Evolutionary conservation across 1,139 yeast genomes (phyloP).

Genomic region (Yamadazyma buinensis): DNA sequence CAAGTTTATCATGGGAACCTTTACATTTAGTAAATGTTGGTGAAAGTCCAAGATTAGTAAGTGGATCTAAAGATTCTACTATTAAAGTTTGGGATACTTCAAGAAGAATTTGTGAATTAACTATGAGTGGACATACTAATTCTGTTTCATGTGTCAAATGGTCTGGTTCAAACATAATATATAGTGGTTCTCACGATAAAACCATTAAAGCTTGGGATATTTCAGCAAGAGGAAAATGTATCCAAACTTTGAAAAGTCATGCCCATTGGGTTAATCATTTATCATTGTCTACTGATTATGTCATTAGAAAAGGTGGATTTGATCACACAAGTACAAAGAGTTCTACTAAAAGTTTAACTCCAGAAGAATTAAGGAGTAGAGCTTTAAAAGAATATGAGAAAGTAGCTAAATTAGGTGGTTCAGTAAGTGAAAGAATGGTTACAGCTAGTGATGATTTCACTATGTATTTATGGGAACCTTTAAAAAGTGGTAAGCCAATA

Average conservation of each 20-base stretch:
- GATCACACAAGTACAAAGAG: slow-evolving; percentile 24
- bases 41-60: slow-evolving; percentile 67
- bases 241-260: slow-evolving; percentile 79
- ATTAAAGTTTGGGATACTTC: slow-evolving; percentile 87
- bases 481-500: slow-evolving; percentile 73
- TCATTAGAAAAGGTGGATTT: slow-evolving; percentile 61
- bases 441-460: slow-evolving; percentile 98
- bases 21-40: slow-evolving; percentile 71
- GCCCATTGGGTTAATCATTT: slow-evolving; percentile 98
- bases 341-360: slow-evolving; percentile 17
- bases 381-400: slow-evolving; percentile 63
- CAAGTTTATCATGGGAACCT: slow-evolving; percentile 93
- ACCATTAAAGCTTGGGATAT: slow-evolving; percentile 90
- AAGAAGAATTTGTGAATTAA: slow-evolving; percentile 61
- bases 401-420: slow-evolving; percentile 71
- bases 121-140: slow-evolving; percentile 85
- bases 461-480: slow-evolving; percentile 96
- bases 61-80: slow-evolving; percentile 91
- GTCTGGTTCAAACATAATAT: slow-evolving; percentile 87
- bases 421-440: slow-evolving; percentile 72
- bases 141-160: slow-evolving; percentile 93
- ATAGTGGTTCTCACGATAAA: slow-evolving; percentile 93
- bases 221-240: slow-evolving; percentile 69
- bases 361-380: slow-evolving; percentile 30
- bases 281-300: slow-evolving; percentile 87